phyloP scores from a whole-genome alignment of 2,329 filamentous ascomycete species.

The Hypoxylon sp. region DNA sequence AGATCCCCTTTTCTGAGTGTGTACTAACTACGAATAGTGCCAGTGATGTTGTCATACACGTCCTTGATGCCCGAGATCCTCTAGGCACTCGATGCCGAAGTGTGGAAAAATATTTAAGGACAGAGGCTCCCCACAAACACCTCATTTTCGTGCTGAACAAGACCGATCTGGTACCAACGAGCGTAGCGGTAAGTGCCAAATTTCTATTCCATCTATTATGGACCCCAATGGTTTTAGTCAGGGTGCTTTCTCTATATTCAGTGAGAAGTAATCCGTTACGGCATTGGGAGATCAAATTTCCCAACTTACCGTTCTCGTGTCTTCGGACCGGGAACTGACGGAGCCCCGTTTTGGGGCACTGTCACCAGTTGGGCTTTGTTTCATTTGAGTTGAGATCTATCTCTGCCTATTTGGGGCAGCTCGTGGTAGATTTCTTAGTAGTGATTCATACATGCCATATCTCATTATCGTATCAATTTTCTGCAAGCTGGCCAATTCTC shows the following conservation, averaged over 20 bases:
- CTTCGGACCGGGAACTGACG: conserved; percentile 77
- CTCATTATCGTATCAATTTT: conserved; percentile 48
- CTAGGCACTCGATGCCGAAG: conserved; percentile 90
- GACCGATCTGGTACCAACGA: conserved; percentile 92
- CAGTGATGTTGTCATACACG: conserved; percentile 95
- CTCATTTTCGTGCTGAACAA: conserved; percentile 92
- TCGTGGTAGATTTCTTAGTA: conserved; percentile 96
- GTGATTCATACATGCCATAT: conserved; percentile 89
- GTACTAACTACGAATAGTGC: conserved; percentile 79
- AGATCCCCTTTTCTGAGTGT: not conserved
- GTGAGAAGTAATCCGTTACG: conserved; percentile 97
- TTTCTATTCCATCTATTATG: conserved; percentile 49
- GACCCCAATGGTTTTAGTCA: conserved; percentile 81
- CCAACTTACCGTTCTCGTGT: conserved; percentile 76
- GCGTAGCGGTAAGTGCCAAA: conserved; percentile 84
- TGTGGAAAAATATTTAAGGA: conserved; percentile 92
- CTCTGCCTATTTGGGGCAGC: conserved; percentile 72
- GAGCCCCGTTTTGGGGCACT: conserved; percentile 89
- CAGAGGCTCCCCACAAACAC: conserved; percentile 97
- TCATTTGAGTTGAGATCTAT: conserved; percentile 97
- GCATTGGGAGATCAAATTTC: conserved; percentile 92
- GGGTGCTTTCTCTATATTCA: conserved; percentile 79
- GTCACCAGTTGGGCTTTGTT: conserved; percentile 84
- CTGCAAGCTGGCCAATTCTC: conserved; percentile 35
- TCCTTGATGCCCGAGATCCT: conserved; percentile 90